These are phyloP conservation scores for Calamus simplicifolius DNA, from an alignment of 176 grass and related monocot genomes.

Conservation along the genomic window DNA sequence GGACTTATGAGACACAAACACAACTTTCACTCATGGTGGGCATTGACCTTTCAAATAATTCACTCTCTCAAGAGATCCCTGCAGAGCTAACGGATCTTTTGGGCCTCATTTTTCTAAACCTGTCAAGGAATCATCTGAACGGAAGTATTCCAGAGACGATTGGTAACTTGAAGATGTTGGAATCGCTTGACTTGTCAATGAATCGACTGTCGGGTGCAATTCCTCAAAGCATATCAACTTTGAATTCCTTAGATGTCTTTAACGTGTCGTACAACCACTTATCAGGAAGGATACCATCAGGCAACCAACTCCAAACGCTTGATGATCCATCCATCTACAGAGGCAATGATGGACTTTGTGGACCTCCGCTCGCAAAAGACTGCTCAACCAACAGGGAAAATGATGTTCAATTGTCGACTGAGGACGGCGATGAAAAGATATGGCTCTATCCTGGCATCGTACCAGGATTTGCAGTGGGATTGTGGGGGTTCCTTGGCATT, in stretches of 20 bases:
- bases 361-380: constrained; percentile 22
- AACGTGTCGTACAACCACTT: constrained; percentile 56
- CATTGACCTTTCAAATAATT: constrained; percentile 53
- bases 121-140: constrained; percentile 48
- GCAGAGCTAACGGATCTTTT: constrained; percentile 30
- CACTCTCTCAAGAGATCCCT: constrained; percentile 31
- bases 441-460: constrained; percentile 34
- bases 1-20: constrained; percentile 30
- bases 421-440: constrained; percentile 2
- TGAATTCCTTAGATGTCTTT: constrained; percentile 11
- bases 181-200: constrained; percentile 44
- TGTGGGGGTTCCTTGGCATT: constrained; percentile 60
- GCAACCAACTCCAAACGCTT: constrained; percentile 52
- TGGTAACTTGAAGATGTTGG: constrained; percentile 22
- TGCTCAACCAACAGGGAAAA: constrained; percentile 16
- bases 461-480: constrained; percentile 43
- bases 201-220: constrained; percentile 45
- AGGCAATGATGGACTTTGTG: constrained; percentile 54
- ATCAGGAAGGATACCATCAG: constrained; percentile 39
- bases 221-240: constrained; percentile 23
- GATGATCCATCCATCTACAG: constrained; percentile 28
- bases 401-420: not conserved
- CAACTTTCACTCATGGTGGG: constrained; percentile 37
- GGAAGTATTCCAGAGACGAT: constrained; percentile 30
- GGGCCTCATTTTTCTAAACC: constrained; percentile 54